Evolutionary conservation across 495 filamentous ascomycete species (phyloP).

Genomic region (Neurospora sp.): DNA sequence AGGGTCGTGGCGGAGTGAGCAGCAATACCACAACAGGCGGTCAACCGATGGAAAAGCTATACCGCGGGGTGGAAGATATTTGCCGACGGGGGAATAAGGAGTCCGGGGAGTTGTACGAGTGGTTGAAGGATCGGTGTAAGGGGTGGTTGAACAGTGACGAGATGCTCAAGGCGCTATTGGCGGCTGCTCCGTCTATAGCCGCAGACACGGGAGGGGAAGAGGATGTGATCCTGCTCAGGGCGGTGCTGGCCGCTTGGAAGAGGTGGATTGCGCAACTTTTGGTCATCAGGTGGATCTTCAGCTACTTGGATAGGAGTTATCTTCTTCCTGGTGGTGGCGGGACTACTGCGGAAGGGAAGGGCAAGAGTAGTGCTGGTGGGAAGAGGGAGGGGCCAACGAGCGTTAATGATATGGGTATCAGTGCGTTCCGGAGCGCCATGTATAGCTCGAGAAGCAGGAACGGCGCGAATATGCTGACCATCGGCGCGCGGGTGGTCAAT

Average conservation of each 20-base stretch:
- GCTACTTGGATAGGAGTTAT: conserved; percentile 83
- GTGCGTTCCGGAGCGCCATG: conserved; percentile 49
- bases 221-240: conserved; percentile 52
- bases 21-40: background rate
- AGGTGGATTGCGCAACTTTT: conserved; percentile 72
- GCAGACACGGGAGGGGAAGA: conserved; percentile 32
- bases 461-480: conserved; percentile 24
- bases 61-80: conserved; percentile 80
- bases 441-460: conserved; percentile 44
- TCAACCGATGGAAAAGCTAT: conserved; percentile 74
- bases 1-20: background rate
- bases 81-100: conserved; percentile 56
- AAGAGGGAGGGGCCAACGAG: conserved; percentile 19
- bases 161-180: conserved; percentile 43
- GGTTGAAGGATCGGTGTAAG: conserved; percentile 53
- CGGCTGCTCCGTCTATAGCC: conserved; percentile 2
- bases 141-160: conserved; percentile 44
- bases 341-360: conserved; percentile 18
- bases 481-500: conserved; percentile 46
- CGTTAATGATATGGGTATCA: conserved; percentile 47
- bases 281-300: conserved; percentile 74
- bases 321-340: conserved; percentile 38
- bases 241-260: conserved; percentile 60
- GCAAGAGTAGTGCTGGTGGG: conserved; percentile 15
- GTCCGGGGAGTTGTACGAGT: conserved; percentile 52